A percentile compares a stretch with the other conserved stretches of the same genome.
Evolutionary conservation across 2,329 filamentous ascomycete genomes (phyloP).

Genomic region (Microcera coccophila): DNA sequence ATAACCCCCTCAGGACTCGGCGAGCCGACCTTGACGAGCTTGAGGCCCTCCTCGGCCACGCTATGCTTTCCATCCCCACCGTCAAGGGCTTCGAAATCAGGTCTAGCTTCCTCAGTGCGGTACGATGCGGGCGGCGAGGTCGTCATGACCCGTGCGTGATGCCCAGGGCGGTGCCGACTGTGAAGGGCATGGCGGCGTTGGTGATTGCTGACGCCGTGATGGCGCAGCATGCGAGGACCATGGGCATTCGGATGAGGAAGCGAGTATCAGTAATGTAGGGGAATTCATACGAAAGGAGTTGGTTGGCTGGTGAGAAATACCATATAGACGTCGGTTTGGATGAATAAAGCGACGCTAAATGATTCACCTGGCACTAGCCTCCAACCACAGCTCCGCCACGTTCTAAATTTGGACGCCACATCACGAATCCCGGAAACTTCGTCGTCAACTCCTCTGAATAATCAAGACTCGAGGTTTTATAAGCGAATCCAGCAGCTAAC

Average conservation of each 20-base stretch:
- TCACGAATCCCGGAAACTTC: no score
- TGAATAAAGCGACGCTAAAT: no score
- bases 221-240: constrained; percentile 66
- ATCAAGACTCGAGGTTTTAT: no score
- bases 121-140: constrained; percentile 87
- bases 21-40: constrained; percentile 96
- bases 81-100: constrained; percentile 96
- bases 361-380: no score
- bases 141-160: constrained; percentile 93
- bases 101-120: constrained; percentile 83
- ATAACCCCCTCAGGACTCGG: constrained; percentile 78
- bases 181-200: constrained; percentile 87
- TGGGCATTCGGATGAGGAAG: constrained; percentile 30
- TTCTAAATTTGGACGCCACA: no score
- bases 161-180: constrained; percentile 79
- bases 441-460: no score
- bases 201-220: constrained; percentile 83
- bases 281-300: no score
- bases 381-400: no score
- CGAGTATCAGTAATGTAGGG: no score
- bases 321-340: no score
- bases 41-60: constrained; percentile 85
- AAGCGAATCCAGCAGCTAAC: no score
- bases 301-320: no score
- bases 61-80: constrained; percentile 91